These are phyloP conservation scores for Cornus florida DNA, from an alignment of 148 eudicot species.

Conservation along the genomic window DNA sequence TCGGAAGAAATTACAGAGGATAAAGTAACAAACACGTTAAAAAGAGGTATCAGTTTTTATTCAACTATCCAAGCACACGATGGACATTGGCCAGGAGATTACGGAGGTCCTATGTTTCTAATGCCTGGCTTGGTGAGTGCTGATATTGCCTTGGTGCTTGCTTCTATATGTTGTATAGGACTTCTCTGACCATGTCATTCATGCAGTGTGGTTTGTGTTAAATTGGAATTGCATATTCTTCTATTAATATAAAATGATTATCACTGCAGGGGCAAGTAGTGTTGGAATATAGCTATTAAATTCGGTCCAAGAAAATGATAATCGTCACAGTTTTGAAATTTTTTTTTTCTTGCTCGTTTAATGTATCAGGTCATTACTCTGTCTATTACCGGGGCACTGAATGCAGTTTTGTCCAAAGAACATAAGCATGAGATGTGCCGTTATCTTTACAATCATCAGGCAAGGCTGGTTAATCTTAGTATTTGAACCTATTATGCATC, in stretches of 20 bases:
- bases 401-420: conserved; percentile 81
- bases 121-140: conserved; percentile 82
- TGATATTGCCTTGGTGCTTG: not conserved
- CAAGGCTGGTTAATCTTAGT: conserved; percentile 25
- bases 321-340: conserved; percentile 1
- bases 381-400: conserved; percentile 80
- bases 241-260: not conserved
- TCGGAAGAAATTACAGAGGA: conserved; percentile 68
- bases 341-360: not conserved
- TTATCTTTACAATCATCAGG: conserved; percentile 97
- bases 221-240: not conserved
- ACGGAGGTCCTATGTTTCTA: conserved; percentile 96
- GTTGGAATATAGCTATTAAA: not conserved
- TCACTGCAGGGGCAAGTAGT: not conserved
- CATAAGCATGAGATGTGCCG: conserved; percentile 89
- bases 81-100: conserved; percentile 99
- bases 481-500: not conserved
- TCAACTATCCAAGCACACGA: conserved; percentile 89
- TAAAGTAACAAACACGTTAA: conserved; percentile 56
- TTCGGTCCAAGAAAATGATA: conserved; percentile 11
- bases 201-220: not conserved
- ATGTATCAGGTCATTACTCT: conserved; percentile 72
- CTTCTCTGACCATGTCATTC: conserved; percentile 7
- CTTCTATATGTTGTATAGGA: not conserved
- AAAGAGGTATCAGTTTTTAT: conserved; percentile 76